Conservation (phyloP, 2,329 filamentous ascomycete genomes). For the Diplodia sapinea region DNA sequence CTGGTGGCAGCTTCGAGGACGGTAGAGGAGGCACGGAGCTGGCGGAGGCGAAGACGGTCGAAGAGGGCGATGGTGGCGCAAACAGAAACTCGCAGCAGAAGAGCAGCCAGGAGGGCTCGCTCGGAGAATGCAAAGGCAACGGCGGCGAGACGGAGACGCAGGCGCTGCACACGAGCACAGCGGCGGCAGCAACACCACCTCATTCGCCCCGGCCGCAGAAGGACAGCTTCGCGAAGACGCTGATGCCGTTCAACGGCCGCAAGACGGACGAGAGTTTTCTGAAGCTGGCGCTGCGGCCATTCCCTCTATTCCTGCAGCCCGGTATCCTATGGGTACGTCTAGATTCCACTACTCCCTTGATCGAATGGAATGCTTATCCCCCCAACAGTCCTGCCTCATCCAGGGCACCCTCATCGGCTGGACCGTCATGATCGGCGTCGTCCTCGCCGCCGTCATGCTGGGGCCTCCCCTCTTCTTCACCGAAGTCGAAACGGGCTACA, state of each 20-base stretch:
- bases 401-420: conserved; percentile 93
- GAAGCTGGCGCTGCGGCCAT: conserved; percentile 70
- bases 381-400: conserved; percentile 64
- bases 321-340: conserved; percentile 73
- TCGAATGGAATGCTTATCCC: background rate
- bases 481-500: conserved; percentile 81
- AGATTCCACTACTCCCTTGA: background rate
- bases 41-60: background rate
- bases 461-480: conserved; percentile 81
- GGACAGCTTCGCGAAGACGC: conserved; percentile 62
- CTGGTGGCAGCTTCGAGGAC: conserved; percentile 1
- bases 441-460: conserved; percentile 81
- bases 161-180: background rate
- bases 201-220: conserved; percentile 49
- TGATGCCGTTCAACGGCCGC: conserved; percentile 78
- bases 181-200: background rate
- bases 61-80: background rate
- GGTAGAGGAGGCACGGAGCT: conserved; percentile 11
- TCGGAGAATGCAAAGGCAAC: background rate
- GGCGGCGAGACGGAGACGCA: conserved; percentile 1
- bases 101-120: conserved; percentile 8
- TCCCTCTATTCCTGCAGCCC: conserved; percentile 83
- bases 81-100: conserved; percentile 11
- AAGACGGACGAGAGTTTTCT: conserved; percentile 79
- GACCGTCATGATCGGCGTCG: conserved; percentile 90